Evolutionary conservation across 176 grass and related monocot species (phyloP).

Genomic region (Thalia dealbata): DNA sequence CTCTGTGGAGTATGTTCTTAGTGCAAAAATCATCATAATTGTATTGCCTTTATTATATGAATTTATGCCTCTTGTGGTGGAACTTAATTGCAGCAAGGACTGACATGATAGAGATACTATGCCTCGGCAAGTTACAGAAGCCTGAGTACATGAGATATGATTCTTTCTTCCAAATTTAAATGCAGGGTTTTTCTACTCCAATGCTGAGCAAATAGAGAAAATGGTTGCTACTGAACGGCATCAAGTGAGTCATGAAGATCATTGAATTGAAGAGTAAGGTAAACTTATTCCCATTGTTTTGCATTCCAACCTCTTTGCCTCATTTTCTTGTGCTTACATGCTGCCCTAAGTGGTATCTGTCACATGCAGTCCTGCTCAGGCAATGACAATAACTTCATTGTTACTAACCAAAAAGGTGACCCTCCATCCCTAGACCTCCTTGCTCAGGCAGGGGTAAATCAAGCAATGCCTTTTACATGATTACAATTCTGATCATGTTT

Average conservation of each 20-base stretch:
- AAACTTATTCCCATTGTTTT: not conserved
- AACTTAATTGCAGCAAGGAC: no score
- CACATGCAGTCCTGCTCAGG: constrained; percentile 55
- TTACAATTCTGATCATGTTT: not conserved
- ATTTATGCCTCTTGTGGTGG: no score
- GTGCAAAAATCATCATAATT: no score
- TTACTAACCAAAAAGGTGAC: constrained; percentile 97
- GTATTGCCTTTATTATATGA: no score
- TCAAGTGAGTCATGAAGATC: constrained; percentile 89
- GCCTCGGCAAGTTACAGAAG: no score
- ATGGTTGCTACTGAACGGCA: constrained; percentile 89
- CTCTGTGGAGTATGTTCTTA: not conserved
- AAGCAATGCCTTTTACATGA: not conserved
- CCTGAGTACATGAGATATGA: not conserved
- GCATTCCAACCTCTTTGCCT: no score
- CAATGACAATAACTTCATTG: constrained; percentile 80
- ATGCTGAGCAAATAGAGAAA: constrained; percentile 89
- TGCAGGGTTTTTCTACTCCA: constrained; percentile 99
- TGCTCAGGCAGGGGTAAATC: constrained; percentile 82
- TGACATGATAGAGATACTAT: no score
- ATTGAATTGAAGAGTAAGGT: constrained; percentile 93
- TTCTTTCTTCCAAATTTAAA: constrained; percentile 37
- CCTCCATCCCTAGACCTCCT: constrained; percentile 93
- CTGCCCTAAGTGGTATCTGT: not conserved
- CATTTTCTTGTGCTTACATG: not conserved